Percentiles rank a stretch among this genome's conserved stretches.
phyloP scores from a whole-genome alignment of 495 filamentous ascomycete species.

The Podospora anserina region DNA sequence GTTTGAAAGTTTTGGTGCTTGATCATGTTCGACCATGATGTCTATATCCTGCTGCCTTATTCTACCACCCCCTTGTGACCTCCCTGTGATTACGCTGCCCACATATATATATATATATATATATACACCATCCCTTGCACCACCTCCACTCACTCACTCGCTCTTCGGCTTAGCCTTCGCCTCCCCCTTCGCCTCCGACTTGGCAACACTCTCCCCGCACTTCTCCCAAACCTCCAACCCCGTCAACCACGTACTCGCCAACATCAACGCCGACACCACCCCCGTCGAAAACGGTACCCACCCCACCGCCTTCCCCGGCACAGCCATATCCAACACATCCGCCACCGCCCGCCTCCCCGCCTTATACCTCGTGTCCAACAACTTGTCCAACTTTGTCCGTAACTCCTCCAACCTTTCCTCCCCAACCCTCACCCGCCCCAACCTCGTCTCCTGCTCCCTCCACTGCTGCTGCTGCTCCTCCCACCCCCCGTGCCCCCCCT shows the following conservation, averaged over 20 bases:
- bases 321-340: conserved; percentile 55
- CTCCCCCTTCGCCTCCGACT: not conserved
- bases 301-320: conserved; percentile 53
- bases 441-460: conserved; percentile 11
- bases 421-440: conserved; percentile 2
- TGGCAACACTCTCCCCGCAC: conserved; percentile 36
- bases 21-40: no score
- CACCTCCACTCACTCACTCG: not conserved
- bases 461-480: not conserved
- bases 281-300: conserved; percentile 50
- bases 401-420: conserved; percentile 6
- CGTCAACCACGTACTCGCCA: conserved; percentile 57
- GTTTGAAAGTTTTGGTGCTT: no score
- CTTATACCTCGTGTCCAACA: conserved; percentile 14
- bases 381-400: not conserved
- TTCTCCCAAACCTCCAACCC: conserved; percentile 57
- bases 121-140: not conserved
- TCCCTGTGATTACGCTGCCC: no score
- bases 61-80: no score
- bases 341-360: conserved; percentile 43
- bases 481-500: not conserved
- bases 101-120: no score
- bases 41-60: no score
- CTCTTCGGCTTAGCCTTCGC: conserved; percentile 7
- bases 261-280: conserved; percentile 50